Conservation (phyloP, 306 rosid species). For the Lathyrus oleraceus region DNA sequence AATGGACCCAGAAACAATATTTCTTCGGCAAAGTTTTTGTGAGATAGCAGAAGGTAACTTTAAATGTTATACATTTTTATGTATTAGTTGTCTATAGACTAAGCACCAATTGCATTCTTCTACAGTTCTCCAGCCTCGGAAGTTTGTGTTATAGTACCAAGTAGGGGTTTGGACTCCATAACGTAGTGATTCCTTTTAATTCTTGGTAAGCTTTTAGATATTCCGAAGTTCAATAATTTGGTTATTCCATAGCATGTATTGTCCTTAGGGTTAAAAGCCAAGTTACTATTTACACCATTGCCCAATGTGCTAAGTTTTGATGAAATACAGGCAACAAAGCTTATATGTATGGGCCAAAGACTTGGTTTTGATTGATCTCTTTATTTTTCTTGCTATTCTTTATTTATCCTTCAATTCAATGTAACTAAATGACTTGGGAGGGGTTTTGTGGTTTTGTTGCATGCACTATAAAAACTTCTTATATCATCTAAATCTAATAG, state of each 20-base stretch:
- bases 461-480: not conserved
- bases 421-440: not conserved
- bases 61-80: constrained; percentile 2
- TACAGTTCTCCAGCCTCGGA: constrained; percentile 68
- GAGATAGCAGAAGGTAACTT: constrained; percentile 67
- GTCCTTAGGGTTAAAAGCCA: not conserved
- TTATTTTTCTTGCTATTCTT: not conserved
- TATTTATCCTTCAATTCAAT: not conserved
- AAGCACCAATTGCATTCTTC: constrained; percentile 27
- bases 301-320: not conserved
- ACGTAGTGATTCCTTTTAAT: constrained; percentile 28
- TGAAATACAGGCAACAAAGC: not conserved
- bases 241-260: too few species aligned
- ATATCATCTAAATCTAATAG: not conserved
- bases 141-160: constrained; percentile 38
- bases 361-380: not conserved
- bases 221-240: constrained; percentile 25
- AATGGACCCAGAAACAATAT: constrained; percentile 55
- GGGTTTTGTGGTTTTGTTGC: not conserved
- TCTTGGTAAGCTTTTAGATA: constrained; percentile 3
- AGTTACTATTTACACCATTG: not conserved
- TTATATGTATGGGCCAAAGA: too few species aligned
- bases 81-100: constrained; percentile 20
- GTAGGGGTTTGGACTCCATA: constrained; percentile 24
- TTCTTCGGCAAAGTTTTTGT: constrained; percentile 65